Conservation (phyloP, 257 asterid species). For the Solanum medicagineum region DNA sequence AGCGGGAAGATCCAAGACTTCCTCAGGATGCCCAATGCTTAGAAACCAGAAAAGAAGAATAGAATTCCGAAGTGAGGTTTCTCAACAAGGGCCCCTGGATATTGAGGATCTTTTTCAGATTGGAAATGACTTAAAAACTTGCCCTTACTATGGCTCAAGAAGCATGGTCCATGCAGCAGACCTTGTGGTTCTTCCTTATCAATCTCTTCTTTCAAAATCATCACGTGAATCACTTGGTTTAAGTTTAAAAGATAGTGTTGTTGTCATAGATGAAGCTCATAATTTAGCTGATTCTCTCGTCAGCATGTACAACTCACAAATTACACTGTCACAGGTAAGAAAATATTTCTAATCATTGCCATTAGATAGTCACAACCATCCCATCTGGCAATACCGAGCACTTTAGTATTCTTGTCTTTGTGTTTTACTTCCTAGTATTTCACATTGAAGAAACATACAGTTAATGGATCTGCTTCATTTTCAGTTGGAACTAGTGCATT, state of each 20-base stretch:
- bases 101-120: slow-evolving; percentile 85
- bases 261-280: slow-evolving; percentile 95
- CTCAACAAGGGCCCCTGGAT: slow-evolving; percentile 64
- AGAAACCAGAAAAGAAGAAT: slow-evolving; percentile 43
- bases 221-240: slow-evolving; percentile 90
- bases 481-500: slow-evolving; percentile 67
- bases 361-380: neutral
- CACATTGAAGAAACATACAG: slow-evolving; percentile 1
- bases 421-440: neutral
- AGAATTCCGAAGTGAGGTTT: slow-evolving; percentile 48
- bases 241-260: slow-evolving; percentile 53
- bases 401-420: neutral
- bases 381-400: neutral
- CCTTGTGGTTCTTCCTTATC: slow-evolving; percentile 92
- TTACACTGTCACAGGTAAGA: slow-evolving; percentile 68
- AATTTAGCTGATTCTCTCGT: slow-evolving; percentile 93
- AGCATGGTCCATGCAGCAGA: slow-evolving; percentile 72
- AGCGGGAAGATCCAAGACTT: slow-evolving; percentile 31
- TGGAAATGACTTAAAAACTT: slow-evolving; percentile 63
- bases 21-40: slow-evolving; percentile 76
- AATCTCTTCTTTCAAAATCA: slow-evolving; percentile 90
- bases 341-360: neutral
- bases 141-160: slow-evolving; percentile 97
- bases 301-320: slow-evolving; percentile 75
- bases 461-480: slow-evolving; percentile 5